Conservation (phyloP, 345 rosid genomes). For the Salix koriyanagi region DNA sequence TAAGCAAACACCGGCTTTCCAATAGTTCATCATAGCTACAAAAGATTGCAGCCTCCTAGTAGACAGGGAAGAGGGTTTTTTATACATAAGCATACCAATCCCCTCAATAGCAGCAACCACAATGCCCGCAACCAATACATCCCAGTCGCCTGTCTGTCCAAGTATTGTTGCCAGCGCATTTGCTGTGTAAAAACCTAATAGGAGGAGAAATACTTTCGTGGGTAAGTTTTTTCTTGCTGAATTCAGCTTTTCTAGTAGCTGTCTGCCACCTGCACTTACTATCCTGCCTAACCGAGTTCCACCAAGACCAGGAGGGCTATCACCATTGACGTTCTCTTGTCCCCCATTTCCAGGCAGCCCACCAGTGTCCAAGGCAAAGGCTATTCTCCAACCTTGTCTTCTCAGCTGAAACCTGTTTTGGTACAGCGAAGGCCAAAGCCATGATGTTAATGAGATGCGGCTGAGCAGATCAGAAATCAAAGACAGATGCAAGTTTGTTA, state of each 20-base stretch:
- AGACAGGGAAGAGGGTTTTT: constrained; percentile 44
- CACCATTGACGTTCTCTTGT: constrained; percentile 46
- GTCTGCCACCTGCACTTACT: constrained; percentile 75
- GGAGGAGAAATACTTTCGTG: constrained; percentile 77
- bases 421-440: neutral
- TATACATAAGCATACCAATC: constrained; percentile 88
- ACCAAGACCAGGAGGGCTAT: constrained; percentile 52
- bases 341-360: constrained; percentile 56
- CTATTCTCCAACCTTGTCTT: constrained; percentile 46
- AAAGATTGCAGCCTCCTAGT: constrained; percentile 61
- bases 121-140: constrained; percentile 85
- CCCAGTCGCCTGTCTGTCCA: constrained; percentile 99
- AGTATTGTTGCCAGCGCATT: constrained; percentile 97
- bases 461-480: neutral
- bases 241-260: constrained; percentile 71
- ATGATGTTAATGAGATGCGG: neutral
- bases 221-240: constrained; percentile 81
- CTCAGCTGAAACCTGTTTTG: constrained; percentile 38
- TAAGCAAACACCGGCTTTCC: constrained; percentile 96
- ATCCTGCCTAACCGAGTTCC: constrained; percentile 87
- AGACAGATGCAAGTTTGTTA: neutral
- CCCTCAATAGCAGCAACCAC: constrained; percentile 96
- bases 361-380: constrained; percentile 75
- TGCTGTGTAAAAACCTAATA: constrained; percentile 91
- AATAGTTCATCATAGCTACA: constrained; percentile 76